Evolutionary conservation across 2,329 filamentous ascomycete genomes (phyloP).

Genomic region (Karstenula rhodostoma): DNA sequence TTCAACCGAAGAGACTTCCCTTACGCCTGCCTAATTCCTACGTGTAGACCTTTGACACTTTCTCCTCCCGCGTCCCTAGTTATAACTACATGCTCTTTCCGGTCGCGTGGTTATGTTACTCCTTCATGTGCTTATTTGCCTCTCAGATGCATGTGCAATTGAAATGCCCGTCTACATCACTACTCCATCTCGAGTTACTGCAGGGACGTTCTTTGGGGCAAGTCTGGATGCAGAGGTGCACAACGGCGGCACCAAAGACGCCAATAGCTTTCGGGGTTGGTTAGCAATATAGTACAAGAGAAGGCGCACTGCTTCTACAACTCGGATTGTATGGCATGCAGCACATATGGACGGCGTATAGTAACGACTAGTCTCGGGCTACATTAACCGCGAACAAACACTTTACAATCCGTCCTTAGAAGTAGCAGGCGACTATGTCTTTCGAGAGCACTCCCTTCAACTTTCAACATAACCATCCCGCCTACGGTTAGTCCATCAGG

Average conservation of each 20-base stretch:
- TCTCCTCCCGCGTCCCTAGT: background rate
- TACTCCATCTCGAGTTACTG: slow-evolving; percentile 17
- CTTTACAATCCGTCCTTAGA: slow-evolving; percentile 21
- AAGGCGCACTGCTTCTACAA: slow-evolving; percentile 19
- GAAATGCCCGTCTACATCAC: slow-evolving; percentile 16
- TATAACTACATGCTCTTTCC: background rate
- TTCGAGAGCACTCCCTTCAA: slow-evolving; percentile 22
- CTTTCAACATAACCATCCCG: slow-evolving; percentile 25
- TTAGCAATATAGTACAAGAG: slow-evolving; percentile 19
- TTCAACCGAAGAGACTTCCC: background rate
- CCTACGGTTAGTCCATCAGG: slow-evolving; percentile 24
- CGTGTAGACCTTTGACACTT: background rate
- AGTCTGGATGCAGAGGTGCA: slow-evolving; percentile 17
- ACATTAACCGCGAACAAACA: slow-evolving; percentile 21
- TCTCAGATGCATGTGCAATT: background rate
- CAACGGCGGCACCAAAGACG: slow-evolving; percentile 16
- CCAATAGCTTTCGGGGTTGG: slow-evolving; percentile 21
- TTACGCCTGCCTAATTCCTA: background rate
- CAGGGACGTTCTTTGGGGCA: slow-evolving; percentile 17
- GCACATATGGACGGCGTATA: background rate
- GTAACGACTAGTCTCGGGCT: slow-evolving; percentile 8
- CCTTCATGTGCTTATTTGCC: slow-evolving; percentile 1
- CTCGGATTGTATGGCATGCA: slow-evolving; percentile 18
- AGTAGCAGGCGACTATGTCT: slow-evolving; percentile 12
- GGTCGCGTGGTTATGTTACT: slow-evolving; percentile 1